These are phyloP conservation scores for Bipolaris zeicola DNA, from an alignment of 2,329 filamentous ascomycete species.

Conservation along the genomic window DNA sequence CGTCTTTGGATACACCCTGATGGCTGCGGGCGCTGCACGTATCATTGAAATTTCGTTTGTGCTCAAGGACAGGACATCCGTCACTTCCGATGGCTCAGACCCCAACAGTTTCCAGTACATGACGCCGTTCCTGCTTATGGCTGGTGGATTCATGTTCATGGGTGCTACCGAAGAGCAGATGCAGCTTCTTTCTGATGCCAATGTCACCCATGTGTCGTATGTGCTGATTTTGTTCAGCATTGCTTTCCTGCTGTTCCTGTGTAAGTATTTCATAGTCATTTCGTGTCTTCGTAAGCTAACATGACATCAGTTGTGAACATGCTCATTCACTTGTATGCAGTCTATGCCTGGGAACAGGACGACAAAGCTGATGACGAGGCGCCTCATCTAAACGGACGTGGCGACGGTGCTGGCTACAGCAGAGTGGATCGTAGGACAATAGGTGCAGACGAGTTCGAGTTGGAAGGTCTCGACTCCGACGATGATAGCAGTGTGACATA, in stretches of 20 bases:
- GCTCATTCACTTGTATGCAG: conserved; percentile 82
- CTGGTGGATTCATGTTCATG: conserved; percentile 96
- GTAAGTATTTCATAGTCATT: conserved; percentile 49
- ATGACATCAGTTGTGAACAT: conserved; percentile 70
- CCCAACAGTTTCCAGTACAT: conserved; percentile 75
- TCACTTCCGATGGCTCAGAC: conserved; percentile 70
- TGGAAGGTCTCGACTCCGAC: conserved; percentile 87
- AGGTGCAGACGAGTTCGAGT: conserved; percentile 91
- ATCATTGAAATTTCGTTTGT: conserved; percentile 93
- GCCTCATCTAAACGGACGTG: conserved; percentile 31
- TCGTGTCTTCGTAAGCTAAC: conserved; percentile 15
- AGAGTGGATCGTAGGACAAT: conserved; percentile 64
- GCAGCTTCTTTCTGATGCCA: conserved; percentile 71
- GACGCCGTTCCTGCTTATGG: conserved; percentile 78
- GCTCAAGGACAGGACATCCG: conserved; percentile 70
- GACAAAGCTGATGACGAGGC: conserved; percentile 46
- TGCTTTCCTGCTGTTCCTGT: conserved; percentile 88
- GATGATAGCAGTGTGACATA: conserved; percentile 66
- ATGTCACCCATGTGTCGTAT: conserved; percentile 89
- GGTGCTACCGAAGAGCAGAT: conserved; percentile 97
- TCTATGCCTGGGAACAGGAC: conserved; percentile 57
- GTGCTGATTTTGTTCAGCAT: conserved; percentile 90
- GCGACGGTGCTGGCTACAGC: conserved; percentile 47
- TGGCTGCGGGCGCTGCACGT: conserved; percentile 82
- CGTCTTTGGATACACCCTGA: conserved; percentile 92